phyloP scores from a whole-genome alignment of 1,284 basidiomycete species.

The Phylloboletellus chloephorus region DNA sequence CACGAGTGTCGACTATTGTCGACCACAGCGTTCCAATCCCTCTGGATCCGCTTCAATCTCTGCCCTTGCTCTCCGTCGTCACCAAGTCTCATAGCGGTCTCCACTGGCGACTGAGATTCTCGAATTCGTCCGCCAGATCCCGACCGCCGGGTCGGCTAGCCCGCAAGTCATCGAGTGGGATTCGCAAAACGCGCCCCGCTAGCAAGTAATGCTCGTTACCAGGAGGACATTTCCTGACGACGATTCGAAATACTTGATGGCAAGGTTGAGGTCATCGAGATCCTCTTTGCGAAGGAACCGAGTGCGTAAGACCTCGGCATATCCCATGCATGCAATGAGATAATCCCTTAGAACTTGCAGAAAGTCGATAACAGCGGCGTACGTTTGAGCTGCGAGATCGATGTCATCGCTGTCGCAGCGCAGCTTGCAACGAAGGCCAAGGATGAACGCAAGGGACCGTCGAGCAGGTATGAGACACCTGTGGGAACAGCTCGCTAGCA shows the following conservation, averaged over 20 bases:
- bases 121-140: slow-evolving; percentile 20
- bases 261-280: slow-evolving; percentile 12
- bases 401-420: slow-evolving; percentile 13
- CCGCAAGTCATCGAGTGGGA: slow-evolving; percentile 15
- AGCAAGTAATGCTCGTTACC: slow-evolving; percentile 6
- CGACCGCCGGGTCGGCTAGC: slow-evolving; percentile 6
- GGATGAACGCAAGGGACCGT: slow-evolving; percentile 7
- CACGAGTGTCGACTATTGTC: slow-evolving; percentile 19
- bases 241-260: slow-evolving; percentile 13
- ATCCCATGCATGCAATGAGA: slow-evolving; percentile 9
- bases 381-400: slow-evolving; percentile 12
- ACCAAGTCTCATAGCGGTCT: slow-evolving; percentile 6
- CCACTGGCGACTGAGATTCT: slow-evolving; percentile 20
- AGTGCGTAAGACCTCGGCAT: slow-evolving; percentile 7
- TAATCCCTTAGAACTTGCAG: slow-evolving; percentile 5
- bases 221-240: slow-evolving; percentile 9
- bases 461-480: slow-evolving; percentile 6
- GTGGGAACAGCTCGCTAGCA: slow-evolving; percentile 13
- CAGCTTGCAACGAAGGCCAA: slow-evolving; percentile 9
- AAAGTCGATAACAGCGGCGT: slow-evolving; percentile 10
- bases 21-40: slow-evolving; percentile 19
- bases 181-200: slow-evolving; percentile 13
- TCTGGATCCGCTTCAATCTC: slow-evolving; percentile 17
- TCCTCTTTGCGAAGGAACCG: slow-evolving; percentile 14
- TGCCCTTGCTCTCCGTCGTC: slow-evolving; percentile 9